phyloP scores from a whole-genome alignment of 1,284 basidiomycete species.

The Irpex sp. region DNA sequence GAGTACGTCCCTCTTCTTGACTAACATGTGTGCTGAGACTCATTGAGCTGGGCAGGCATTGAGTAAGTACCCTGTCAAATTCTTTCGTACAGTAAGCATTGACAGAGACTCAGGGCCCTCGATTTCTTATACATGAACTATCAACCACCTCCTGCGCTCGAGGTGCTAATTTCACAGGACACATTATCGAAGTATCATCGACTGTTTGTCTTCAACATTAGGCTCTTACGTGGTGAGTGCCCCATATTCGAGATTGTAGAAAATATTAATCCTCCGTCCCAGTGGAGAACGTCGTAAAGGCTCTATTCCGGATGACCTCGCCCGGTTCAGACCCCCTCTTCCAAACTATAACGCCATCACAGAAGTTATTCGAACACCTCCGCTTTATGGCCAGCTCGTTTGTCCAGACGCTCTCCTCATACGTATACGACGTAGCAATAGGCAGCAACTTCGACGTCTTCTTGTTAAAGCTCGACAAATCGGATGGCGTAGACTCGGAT shows the following conservation, averaged over 20 bases:
- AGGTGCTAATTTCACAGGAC: constrained; percentile 63
- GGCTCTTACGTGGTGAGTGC: constrained; percentile 66
- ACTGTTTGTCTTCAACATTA: constrained; percentile 74
- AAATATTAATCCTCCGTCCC: neutral
- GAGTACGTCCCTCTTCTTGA: constrained; percentile 42
- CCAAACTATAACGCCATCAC: constrained; percentile 48
- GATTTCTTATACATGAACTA: constrained; percentile 89
- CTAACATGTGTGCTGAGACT: constrained; percentile 2
- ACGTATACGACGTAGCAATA: constrained; percentile 77
- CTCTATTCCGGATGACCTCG: constrained; percentile 62
- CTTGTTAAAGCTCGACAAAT: constrained; percentile 29
- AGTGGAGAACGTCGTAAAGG: constrained; percentile 72
- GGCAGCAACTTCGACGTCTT: constrained; percentile 72
- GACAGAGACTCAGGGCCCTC: constrained; percentile 51
- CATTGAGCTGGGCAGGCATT: neutral
- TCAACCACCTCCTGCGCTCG: constrained; percentile 70
- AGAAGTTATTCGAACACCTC: constrained; percentile 58
- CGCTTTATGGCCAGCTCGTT: constrained; percentile 74
- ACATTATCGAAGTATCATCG: constrained; percentile 82
- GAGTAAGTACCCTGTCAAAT: constrained; percentile 5
- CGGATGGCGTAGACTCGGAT: constrained; percentile 13
- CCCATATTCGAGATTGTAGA: neutral
- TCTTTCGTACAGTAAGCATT: neutral
- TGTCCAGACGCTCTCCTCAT: constrained; percentile 58
- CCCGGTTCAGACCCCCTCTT: constrained; percentile 46